These are phyloP conservation scores for Ogataea hybrid DNA, from an alignment of 1,139 yeast species.

Conservation along the genomic window DNA sequence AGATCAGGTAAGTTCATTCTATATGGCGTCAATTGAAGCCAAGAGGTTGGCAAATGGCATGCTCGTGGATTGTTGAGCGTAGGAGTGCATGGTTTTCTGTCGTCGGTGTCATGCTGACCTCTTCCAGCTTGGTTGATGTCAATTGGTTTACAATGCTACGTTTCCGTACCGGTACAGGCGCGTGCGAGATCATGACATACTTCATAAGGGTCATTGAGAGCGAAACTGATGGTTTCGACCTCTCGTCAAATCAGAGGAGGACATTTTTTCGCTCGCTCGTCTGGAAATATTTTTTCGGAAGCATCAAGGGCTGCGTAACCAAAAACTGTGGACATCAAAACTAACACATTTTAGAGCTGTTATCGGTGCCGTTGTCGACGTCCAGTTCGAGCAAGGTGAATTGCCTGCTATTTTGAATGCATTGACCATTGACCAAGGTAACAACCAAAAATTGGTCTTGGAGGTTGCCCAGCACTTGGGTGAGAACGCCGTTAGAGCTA, in stretches of 20 bases:
- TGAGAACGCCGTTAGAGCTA: slow-evolving; percentile 99
- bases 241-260: slow-evolving; percentile 37
- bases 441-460: slow-evolving; percentile 68
- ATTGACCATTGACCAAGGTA: slow-evolving; percentile 76
- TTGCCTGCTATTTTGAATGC: slow-evolving; percentile 98
- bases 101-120: background rate
- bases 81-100: background rate
- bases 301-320: slow-evolving; percentile 23
- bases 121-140: background rate
- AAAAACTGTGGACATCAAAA: background rate
- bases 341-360: slow-evolving; percentile 64
- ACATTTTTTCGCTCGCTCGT: slow-evolving; percentile 24
- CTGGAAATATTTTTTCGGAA: slow-evolving; percentile 14
- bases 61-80: no score
- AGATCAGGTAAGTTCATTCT: slow-evolving; percentile 71
- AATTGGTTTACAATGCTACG: slow-evolving; percentile 5
- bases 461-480: slow-evolving; percentile 99
- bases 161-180: background rate
- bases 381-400: slow-evolving; percentile 96
- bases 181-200: background rate
- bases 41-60: background rate
- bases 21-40: slow-evolving; percentile 6
- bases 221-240: background rate
- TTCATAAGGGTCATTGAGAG: background rate
- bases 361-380: slow-evolving; percentile 99